Percentiles rank a stretch among this genome's conserved stretches.
phyloP scores from a whole-genome alignment of 768 basidiomycete genomes.

The Kwoniella sp. region DNA sequence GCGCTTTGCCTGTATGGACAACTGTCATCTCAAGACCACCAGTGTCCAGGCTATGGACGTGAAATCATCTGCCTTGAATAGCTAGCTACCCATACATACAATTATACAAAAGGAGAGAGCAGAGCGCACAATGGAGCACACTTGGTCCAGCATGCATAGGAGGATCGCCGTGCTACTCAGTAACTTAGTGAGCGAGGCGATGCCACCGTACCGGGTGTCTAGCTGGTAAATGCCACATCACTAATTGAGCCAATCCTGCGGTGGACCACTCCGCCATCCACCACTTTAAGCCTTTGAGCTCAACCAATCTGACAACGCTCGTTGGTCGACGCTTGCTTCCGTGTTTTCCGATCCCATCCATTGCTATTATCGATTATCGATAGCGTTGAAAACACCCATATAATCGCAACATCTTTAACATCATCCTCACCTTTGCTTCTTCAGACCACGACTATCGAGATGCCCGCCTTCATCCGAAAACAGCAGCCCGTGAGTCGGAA shows the following conservation, averaged over 20 bases:
- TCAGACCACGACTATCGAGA: constrained; percentile 23
- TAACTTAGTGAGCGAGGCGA: neutral
- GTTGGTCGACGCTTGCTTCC: constrained; percentile 22
- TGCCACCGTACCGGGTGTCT: neutral
- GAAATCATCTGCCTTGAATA: too few species aligned
- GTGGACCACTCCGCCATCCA: neutral
- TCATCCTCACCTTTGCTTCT: too few species aligned
- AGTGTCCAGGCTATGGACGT: too few species aligned
- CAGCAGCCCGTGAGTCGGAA: constrained; percentile 31
- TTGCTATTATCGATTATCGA: neutral
- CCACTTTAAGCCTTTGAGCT: too few species aligned
- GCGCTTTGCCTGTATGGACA: too few species aligned
- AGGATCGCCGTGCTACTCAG: too few species aligned
- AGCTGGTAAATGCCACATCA: constrained; percentile 5
- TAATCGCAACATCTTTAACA: neutral
- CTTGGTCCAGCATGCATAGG: too few species aligned
- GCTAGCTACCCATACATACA: too few species aligned
- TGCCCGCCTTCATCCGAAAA: constrained; percentile 34
- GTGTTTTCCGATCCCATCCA: constrained; percentile 14
- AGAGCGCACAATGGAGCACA: too few species aligned
- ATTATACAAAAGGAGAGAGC: too few species aligned
- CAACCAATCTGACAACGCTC: constrained; percentile 22
- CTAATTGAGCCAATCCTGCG: neutral
- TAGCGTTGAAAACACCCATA: neutral
- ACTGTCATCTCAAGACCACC: too few species aligned